Evolutionary conservation across 2,329 filamentous ascomycete species (phyloP).

Genomic region (Apiospora koreana): DNA sequence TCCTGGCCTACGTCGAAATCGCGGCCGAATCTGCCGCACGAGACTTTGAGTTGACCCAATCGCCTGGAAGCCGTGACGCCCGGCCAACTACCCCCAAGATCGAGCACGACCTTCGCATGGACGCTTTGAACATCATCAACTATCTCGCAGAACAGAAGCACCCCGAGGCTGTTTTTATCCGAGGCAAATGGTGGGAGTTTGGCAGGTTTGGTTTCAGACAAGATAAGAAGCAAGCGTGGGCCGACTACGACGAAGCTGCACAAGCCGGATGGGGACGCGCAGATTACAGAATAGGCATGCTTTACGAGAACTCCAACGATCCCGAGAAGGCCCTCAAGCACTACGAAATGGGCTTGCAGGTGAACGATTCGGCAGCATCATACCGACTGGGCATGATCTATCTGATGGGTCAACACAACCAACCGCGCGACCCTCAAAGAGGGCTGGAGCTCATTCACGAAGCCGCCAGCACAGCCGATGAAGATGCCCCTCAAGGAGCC

Average conservation of each 20-base stretch:
- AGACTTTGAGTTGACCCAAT: slow-evolving; percentile 46
- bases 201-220: slow-evolving; percentile 89
- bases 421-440: slow-evolving; percentile 74
- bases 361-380: slow-evolving; percentile 83
- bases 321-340: slow-evolving; percentile 87
- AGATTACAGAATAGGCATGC: slow-evolving; percentile 97
- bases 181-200: slow-evolving; percentile 96
- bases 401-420: slow-evolving; percentile 88
- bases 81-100: slow-evolving; percentile 80
- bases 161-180: slow-evolving; percentile 91
- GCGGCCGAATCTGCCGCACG: slow-evolving; percentile 75
- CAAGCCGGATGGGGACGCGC: slow-evolving; percentile 85
- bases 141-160: slow-evolving; percentile 91
- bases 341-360: slow-evolving; percentile 78
- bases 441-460: slow-evolving; percentile 82
- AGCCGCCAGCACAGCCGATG: slow-evolving; percentile 85
- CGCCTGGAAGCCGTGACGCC: slow-evolving; percentile 38
- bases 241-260: slow-evolving; percentile 64
- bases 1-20: slow-evolving; percentile 84
- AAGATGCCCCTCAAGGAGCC: slow-evolving; percentile 94
- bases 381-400: slow-evolving; percentile 97
- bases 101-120: slow-evolving; percentile 83
- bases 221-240: slow-evolving; percentile 93
- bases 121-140: slow-evolving; percentile 88
- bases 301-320: slow-evolving; percentile 94